Evolutionary conservation across 2,329 filamentous ascomycete species (phyloP).

Genomic region (Arthroderma sp.): DNA sequence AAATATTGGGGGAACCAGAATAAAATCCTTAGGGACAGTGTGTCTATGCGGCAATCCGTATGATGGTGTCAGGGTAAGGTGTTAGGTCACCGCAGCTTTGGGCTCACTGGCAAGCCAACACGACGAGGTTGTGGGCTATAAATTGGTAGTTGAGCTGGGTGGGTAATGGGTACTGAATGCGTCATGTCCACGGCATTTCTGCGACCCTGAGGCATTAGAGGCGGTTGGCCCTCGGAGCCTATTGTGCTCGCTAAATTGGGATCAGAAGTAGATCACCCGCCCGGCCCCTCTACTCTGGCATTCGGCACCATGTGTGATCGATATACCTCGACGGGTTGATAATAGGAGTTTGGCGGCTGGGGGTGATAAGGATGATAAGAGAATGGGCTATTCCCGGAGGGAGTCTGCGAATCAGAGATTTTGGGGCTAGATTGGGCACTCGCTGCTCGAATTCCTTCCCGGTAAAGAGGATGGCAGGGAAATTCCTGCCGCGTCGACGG

Average conservation of each 20-base stretch:
- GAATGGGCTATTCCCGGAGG: neutral
- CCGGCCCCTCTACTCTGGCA: neutral
- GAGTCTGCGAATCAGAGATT: neutral
- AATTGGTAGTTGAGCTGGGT: neutral
- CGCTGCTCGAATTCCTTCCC: neutral
- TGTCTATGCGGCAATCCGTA: too few species aligned
- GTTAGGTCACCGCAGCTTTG: neutral
- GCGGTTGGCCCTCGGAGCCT: neutral
- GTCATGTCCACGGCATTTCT: neutral
- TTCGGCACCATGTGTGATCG: slow-evolving; percentile 5
- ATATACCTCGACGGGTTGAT: slow-evolving; percentile 12
- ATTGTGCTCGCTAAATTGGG: neutral
- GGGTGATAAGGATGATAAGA: slow-evolving; percentile 9
- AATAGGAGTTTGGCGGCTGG: slow-evolving; percentile 9
- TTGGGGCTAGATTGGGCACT: neutral
- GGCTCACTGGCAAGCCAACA: neutral
- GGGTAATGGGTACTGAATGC: neutral
- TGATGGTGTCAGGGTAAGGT: too few species aligned
- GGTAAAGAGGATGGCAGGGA: slow-evolving; percentile 2
- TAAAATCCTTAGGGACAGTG: neutral
- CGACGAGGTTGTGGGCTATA: neutral
- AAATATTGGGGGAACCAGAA: neutral
- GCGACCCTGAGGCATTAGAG: neutral
- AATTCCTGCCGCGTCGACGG: neutral
- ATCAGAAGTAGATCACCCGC: neutral